Evolutionary conservation across 371 early-diverging fungal species (phyloP), one percentile per base, ranked within the genome.

Genomic region (Rhizomucor pusillus): DNA sequence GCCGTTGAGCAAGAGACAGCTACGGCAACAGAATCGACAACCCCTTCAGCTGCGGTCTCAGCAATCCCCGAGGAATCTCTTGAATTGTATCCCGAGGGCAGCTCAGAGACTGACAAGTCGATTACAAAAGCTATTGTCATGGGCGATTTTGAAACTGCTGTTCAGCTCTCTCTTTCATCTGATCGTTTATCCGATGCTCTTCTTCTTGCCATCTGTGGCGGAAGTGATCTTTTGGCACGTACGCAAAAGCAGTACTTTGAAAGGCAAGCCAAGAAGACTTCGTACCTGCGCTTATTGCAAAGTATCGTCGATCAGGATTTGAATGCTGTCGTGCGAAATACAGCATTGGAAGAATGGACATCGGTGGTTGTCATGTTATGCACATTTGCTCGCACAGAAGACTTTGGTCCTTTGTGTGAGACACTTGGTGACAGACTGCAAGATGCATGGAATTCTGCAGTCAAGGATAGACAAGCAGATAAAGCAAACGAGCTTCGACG

Each of bases 91-190:
- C 68, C 87, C 16, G 62, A 73, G 1, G 62, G 63, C 18, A 77
- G 84, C 25, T 69, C 80, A 1, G 90, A 88, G 33, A 80, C 85
- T 12, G 93, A 97, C 59, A 71, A 77, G 22, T 66, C 91, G 54
- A 88, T 98, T 56, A 94, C 92, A 13, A 83, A 85, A 19, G 82
- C 92, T 5, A 70, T 97, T 35, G 78, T 95, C 3, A 67, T 92
- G 29, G 97, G 97, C 51, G 93, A 96, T 67, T 95, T 94, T 65
- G 90, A 90, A 59, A 80, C 90, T 1, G 97, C 96, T 16, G 95
- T 95, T 11, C 72, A 87, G 23, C 71, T 91, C 18, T 97, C 95
- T 60, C 71, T 99, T 34, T 80, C 85, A 20, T 73, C 86, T 5
- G 81, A 92, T 44, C 82, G 91, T 29, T 83, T 89, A 48, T 87